Conservation (phyloP, 768 basidiomycete genomes). For the Mycena albidolilacea region DNA sequence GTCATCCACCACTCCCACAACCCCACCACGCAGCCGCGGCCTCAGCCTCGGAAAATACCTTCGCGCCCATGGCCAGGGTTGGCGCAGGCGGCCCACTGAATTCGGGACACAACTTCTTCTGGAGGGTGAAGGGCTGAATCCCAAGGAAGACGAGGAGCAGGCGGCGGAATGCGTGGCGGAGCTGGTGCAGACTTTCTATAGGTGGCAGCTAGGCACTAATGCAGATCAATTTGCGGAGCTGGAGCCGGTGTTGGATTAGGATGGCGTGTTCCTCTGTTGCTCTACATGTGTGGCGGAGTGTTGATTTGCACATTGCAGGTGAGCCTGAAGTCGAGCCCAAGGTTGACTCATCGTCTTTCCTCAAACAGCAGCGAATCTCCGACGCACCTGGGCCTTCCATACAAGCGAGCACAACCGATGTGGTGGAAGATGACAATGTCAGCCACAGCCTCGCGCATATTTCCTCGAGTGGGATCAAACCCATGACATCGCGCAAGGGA, state of each 20-base stretch:
- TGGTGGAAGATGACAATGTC: constrained; percentile 70
- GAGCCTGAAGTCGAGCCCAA: constrained; percentile 15
- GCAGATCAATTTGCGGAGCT: constrained; percentile 82
- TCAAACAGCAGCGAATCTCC: constrained; percentile 30
- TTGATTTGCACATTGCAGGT: neutral
- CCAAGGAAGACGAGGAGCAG: constrained; percentile 55
- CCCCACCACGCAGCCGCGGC: constrained; percentile 57
- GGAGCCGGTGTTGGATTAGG: constrained; percentile 77
- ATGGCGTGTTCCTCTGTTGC: constrained; percentile 72
- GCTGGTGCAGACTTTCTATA: constrained; percentile 64
- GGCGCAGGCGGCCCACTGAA: constrained; percentile 74
- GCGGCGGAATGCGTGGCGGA: constrained; percentile 68
- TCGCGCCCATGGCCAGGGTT: constrained; percentile 76
- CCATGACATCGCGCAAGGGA: constrained; percentile 46
- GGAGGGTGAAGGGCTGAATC: constrained; percentile 64
- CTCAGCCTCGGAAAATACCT: constrained; percentile 81
- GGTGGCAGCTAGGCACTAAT: constrained; percentile 76
- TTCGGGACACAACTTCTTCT: constrained; percentile 73
- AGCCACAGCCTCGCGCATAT: constrained; percentile 73
- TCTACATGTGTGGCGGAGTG: no score
- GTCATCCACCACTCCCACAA: neutral
- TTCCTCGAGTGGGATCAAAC: constrained; percentile 47
- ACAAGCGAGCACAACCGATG: constrained; percentile 1
- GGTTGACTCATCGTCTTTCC: constrained; percentile 38
- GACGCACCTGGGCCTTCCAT: constrained; percentile 39